A percentile compares a stretch with the other conserved stretches of the same genome.
phyloP scores from a whole-genome alignment of 495 filamentous ascomycete genomes.

The Penicillium roqueforti region DNA sequence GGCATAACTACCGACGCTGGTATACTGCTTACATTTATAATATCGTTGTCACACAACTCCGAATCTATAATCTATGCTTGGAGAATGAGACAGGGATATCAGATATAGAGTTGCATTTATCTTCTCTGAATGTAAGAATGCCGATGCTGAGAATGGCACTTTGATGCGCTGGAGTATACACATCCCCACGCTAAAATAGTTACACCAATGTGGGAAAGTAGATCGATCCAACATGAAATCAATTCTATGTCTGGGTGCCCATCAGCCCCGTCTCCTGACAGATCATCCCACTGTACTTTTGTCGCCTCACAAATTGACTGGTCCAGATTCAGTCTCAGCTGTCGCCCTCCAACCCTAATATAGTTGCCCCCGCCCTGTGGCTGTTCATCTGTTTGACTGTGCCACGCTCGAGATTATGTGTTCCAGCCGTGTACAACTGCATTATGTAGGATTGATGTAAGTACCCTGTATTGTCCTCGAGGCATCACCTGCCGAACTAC shows the following conservation, averaged over 20 bases:
- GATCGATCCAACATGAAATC: neutral
- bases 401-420: conserved; percentile 17
- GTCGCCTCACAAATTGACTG: conserved; percentile 14
- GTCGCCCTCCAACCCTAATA: neutral
- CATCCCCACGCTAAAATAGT: neutral
- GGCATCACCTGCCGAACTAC: conserved; percentile 21
- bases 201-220: neutral
- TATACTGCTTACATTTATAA: too few relatives aligned
- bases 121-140: neutral
- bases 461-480: conserved; percentile 11
- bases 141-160: neutral
- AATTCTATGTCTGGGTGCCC: neutral
- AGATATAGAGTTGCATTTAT: neutral
- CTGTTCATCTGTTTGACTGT: conserved; percentile 21
- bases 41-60: conserved; percentile 5
- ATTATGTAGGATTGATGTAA: conserved; percentile 5
- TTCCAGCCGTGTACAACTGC: conserved; percentile 5
- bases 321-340: conserved; percentile 15
- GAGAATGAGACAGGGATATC: conserved; percentile 7
- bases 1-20: too few relatives aligned
- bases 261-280: conserved; percentile 1
- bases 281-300: conserved; percentile 11
- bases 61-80: neutral
- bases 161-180: neutral
- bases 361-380: conserved; percentile 26